A percentile compares a stretch with the other conserved stretches of the same genome.
Conservation (phyloP, 768 basidiomycete genomes). For the Trametes sanguinea region DNA sequence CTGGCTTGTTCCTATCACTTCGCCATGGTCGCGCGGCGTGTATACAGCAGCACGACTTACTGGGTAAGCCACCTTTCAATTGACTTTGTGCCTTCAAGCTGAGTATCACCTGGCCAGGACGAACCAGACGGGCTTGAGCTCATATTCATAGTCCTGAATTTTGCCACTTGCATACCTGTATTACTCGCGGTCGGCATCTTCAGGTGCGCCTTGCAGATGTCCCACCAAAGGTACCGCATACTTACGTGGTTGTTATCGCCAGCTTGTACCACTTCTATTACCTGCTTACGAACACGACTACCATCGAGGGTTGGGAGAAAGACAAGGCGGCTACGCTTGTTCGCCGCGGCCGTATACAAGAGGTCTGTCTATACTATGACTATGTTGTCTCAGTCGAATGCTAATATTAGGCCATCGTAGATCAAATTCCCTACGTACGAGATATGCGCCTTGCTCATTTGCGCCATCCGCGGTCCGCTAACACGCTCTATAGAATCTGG, state of each 20-base stretch:
- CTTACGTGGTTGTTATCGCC: neutral
- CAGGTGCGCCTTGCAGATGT: conserved; percentile 51
- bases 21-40: conserved; percentile 73
- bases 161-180: conserved; percentile 82
- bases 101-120: conserved; percentile 46
- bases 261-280: conserved; percentile 88
- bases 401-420: conserved; percentile 36
- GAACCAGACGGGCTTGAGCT: conserved; percentile 70
- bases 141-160: conserved; percentile 87
- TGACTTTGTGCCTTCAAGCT: too few relatives aligned
- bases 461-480: neutral
- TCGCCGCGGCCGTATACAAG: conserved; percentile 80
- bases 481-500: conserved; percentile 66
- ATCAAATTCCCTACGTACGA: conserved; percentile 88
- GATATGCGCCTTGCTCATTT: neutral
- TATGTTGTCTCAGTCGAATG: neutral
- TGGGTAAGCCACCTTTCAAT: conserved; percentile 47
- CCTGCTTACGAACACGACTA: conserved; percentile 81
- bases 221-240: neutral
- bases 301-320: conserved; percentile 98
- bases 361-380: conserved; percentile 44
- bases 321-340: conserved; percentile 89
- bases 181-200: conserved; percentile 86
- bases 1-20: conserved; percentile 87
- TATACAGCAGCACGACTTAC: conserved; percentile 51